phyloP scores from a whole-genome alignment of 352 stramenopile genomes.

The Saprolegnia parasitica region DNA sequence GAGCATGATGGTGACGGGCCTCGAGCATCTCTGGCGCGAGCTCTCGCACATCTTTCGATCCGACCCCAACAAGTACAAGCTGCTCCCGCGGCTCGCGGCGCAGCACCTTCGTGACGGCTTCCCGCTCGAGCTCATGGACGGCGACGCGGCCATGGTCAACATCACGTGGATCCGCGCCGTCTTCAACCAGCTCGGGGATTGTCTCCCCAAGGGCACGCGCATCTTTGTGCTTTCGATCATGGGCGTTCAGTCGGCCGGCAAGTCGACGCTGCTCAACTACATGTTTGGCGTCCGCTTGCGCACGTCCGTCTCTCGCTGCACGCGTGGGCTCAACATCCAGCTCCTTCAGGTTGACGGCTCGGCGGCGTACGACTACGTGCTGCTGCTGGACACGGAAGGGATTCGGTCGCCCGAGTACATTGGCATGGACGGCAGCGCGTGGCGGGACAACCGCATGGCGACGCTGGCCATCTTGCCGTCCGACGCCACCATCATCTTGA shows the following conservation, averaged over 20 bases:
- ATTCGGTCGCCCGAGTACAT: conserved; percentile 14
- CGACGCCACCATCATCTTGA: conserved; percentile 13
- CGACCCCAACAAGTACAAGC: background rate
- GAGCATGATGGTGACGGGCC: background rate
- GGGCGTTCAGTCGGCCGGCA: conserved; percentile 6
- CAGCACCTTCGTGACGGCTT: conserved; percentile 5
- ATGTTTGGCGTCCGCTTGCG: conserved; percentile 14
- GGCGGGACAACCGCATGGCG: conserved; percentile 12
- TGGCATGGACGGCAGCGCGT: conserved; percentile 6
- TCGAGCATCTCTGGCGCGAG: conserved; percentile 13
- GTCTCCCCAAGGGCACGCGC: background rate
- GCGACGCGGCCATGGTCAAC: conserved; percentile 7
- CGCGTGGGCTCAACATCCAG: conserved; percentile 5
- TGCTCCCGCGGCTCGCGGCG: background rate
- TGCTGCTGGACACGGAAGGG: conserved; percentile 10
- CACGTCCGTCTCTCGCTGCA: conserved; percentile 1
- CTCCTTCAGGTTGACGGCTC: background rate
- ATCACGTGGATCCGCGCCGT: conserved; percentile 8
- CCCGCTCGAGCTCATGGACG: conserved; percentile 10
- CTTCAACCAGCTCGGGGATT: background rate
- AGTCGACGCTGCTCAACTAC: conserved; percentile 15
- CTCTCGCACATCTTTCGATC: conserved; percentile 6
- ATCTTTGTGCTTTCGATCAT: conserved; percentile 16
- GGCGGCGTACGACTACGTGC: background rate
- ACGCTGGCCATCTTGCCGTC: conserved; percentile 5